phyloP scores from a whole-genome alignment of 1,284 basidiomycete species.

The Apiotrichum veenhuisii region DNA sequence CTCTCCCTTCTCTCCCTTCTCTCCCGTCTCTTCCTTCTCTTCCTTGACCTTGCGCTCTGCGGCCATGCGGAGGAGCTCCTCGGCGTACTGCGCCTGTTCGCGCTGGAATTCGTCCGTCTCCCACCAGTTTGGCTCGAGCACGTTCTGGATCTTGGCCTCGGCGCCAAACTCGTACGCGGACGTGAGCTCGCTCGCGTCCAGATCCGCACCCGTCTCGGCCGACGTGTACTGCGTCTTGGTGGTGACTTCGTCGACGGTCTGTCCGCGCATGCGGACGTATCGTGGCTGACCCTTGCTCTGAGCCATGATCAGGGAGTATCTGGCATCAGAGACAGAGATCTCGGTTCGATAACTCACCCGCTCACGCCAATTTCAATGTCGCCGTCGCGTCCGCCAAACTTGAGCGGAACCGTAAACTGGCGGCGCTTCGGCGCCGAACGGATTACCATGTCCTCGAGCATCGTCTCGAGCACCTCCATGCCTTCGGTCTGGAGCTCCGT shows the following conservation, averaged over 20 bases:
- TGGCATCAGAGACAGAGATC: conserved; percentile 39
- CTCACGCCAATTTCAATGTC: conserved; percentile 84
- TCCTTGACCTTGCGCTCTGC: neutral
- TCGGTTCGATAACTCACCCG: conserved; percentile 60
- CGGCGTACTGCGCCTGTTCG: conserved; percentile 26
- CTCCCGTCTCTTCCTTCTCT: conserved; percentile 29
- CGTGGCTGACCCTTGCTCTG: conserved; percentile 75
- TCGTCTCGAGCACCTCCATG: conserved; percentile 56
- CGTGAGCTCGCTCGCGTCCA: conserved; percentile 40
- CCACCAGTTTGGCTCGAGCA: conserved; percentile 46
- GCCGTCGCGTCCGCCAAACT: conserved; percentile 60
- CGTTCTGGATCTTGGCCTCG: conserved; percentile 37
- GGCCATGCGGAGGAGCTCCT: conserved; percentile 24
- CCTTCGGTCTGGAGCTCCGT: conserved; percentile 58
- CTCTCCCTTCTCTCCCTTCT: conserved; percentile 24
- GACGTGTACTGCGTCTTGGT: conserved; percentile 64
- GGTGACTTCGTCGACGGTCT: conserved; percentile 68
- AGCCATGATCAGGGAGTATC: conserved; percentile 79
- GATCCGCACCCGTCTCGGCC: conserved; percentile 45
- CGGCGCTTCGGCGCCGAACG: conserved; percentile 85
- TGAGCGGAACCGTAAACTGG: conserved; percentile 74
- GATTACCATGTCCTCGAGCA: conserved; percentile 64
- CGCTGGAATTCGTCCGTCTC: conserved; percentile 26
- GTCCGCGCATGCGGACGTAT: conserved; percentile 74
- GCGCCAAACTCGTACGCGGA: conserved; percentile 46